These are phyloP conservation scores for Physaria fendleri DNA, from an alignment of 345 rosid species.

Conservation along the genomic window DNA sequence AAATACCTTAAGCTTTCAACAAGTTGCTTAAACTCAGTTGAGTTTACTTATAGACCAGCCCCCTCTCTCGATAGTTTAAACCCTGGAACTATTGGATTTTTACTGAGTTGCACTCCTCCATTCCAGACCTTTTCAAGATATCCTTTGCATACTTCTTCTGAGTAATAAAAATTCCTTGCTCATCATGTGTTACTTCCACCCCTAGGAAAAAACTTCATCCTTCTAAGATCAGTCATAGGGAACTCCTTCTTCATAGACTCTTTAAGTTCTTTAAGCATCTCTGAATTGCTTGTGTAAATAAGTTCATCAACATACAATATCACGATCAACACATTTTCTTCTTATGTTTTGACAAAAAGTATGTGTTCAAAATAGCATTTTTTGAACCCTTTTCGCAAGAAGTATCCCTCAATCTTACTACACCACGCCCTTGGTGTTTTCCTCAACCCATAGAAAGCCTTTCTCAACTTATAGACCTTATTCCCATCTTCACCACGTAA, in stretches of 20 bases:
- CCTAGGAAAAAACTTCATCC: not conserved
- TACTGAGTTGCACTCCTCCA: not conserved
- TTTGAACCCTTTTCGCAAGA: not conserved
- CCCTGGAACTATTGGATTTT: not conserved
- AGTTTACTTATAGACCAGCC: not conserved
- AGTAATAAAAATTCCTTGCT: not conserved
- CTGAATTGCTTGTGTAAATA: not conserved
- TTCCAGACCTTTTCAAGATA: not conserved
- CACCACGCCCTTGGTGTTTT: not conserved
- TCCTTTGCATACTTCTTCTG: not conserved
- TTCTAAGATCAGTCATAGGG: not conserved
- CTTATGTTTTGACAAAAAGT: not conserved
- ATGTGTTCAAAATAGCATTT: not conserved
- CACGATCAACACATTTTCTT: not conserved
- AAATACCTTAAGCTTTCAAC: not conserved
- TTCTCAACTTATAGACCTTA: not conserved
- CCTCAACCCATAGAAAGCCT: not conserved
- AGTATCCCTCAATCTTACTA: not conserved
- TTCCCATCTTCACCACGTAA: too few relatives aligned
- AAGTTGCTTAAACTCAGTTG: not conserved
- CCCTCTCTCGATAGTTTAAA: not conserved
- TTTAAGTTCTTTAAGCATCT: not conserved
- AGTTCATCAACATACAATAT: not conserved
- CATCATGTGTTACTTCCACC: not conserved
- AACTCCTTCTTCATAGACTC: not conserved